Evolutionary conservation across 441 rosid genomes (phyloP), one percentile per base, ranked within the genome.

Genomic region (Jatropha podagrica): DNA sequence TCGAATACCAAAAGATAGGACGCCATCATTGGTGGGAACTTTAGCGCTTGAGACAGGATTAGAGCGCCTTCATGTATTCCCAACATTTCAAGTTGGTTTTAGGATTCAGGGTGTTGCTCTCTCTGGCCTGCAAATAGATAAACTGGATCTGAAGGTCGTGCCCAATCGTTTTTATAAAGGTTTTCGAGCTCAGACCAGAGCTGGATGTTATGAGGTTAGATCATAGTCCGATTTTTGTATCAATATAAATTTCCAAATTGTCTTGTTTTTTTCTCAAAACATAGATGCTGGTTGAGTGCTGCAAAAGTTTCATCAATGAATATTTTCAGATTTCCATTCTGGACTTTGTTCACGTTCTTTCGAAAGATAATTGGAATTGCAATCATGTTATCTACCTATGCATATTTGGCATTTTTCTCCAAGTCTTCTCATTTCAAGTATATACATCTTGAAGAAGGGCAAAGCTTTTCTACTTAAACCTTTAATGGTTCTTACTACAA

Each of bases 71-170:
- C 90, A 89, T 59, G 32, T 32, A 32, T 61, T 61, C 42, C 99
- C 97, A 5, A 85, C 88, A 68, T 88, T 88, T 77, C 91, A 73
- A 83, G 84, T 92, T 61, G 88, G 89, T 77, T 95, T 93, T 78
- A 89, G 83, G 87, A 85, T 95, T 46, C 95, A 92, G 91, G 97
- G 98, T 26, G 79, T 89, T 61, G 97, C 97, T 59, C 94, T 95
- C 61, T 95, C 98, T 18, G 97, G 99, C 65, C 70, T 95, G 81
- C 91, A 90, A 79, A 87, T 91, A 37, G 91, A 95, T 75, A 95
- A 92, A 80, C 86, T 96, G 72, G 98, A 93, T 72, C 79, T 92
- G 9, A 81, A 86, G 85, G 85, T 86, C 58, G 68, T 84, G 32
- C 92, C 98, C 54, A 85, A 74, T 76, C 96, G 95, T 65, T 86